phyloP scores from a whole-genome alignment of 2,329 filamentous ascomycete genomes.

The Pseudogymnoascus sp. region DNA sequence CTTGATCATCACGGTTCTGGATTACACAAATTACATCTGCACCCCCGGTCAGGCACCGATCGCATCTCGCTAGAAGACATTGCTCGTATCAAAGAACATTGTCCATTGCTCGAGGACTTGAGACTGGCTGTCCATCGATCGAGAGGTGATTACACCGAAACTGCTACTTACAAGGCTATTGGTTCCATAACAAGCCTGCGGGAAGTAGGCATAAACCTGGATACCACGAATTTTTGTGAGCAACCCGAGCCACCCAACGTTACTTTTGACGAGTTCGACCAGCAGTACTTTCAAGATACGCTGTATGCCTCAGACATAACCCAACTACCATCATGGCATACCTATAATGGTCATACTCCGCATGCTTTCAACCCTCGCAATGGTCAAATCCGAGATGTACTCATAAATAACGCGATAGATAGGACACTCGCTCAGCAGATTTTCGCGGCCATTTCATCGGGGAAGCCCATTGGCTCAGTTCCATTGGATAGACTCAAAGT shows the following conservation, averaged over 20 bases:
- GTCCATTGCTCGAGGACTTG: constrained; percentile 11
- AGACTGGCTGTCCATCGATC: constrained; percentile 6
- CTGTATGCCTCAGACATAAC: constrained; percentile 3
- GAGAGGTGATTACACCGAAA: constrained; percentile 11
- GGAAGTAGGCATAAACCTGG: not conserved
- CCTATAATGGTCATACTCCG: not conserved
- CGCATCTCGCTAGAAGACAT: constrained; percentile 10
- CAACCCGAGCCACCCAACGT: no score
- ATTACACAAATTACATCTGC: not conserved
- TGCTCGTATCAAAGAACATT: constrained; percentile 11
- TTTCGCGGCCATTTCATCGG: constrained; percentile 10
- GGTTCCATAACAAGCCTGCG: constrained; percentile 11
- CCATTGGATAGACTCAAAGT: constrained; percentile 12
- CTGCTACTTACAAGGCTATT: constrained; percentile 11
- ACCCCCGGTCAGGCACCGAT: not conserved
- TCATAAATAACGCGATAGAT: constrained; percentile 15
- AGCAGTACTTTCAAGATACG: not conserved
- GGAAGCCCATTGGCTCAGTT: not conserved
- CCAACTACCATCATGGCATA: not conserved
- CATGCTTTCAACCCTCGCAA: constrained; percentile 3
- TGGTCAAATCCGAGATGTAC: constrained; percentile 12
- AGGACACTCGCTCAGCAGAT: constrained; percentile 12
- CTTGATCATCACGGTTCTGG: not conserved
- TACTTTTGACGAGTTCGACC: no score
- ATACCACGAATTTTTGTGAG: no score